Base-by-base conservation (phyloP, 2,329 filamentous ascomycete species). In the Chaetomium sp. region DNA sequence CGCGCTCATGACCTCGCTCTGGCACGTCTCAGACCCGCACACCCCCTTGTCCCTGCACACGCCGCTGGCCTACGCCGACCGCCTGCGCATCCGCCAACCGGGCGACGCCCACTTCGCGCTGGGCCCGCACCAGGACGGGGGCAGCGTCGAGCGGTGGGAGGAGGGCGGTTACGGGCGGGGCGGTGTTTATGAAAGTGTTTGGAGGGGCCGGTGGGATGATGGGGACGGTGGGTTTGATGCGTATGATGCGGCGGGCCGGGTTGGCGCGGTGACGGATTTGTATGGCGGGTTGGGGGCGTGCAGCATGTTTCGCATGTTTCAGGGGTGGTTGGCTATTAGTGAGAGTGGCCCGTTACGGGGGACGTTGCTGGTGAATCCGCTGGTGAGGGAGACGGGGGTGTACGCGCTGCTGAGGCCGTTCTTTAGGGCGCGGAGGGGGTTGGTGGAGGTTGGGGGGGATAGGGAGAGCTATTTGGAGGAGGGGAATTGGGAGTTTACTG, bases 271-370 rank as follows among this genome's bases (percentile, higher is more conserved):
- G 2, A 88, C 86, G 66, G 89, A 97, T 75, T 78, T 93, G 38
- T 95, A 97, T 74, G 83, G 91, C 58, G 92, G 93, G 0, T 83
- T 92, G 0, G 93, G 93, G 0, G 88, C 90, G 0, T 96, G 92
- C 77, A 89, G 85, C 54, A 92, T 93, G 81, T 93, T 97, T 77
- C 85, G 94, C 47, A 90, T 92, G 83, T 94, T 91, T 75, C 93
- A 97, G 77, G 93, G 92, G 21, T 97, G 93, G 93, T 77, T 97
- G 60, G 86, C 85, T 65, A 89, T 97, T 83, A 92, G 89, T 64
- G 78, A 81, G n/a, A 89, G 87, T 0, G 87, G 83, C 0, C 90
- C 91, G 0, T 82, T 83, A 5, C 88, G 96, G 78, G 93, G 93
- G 0, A 95, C 93, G 0, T 77, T 97, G 60, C 82, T 91, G 51